Evolutionary conservation across 2,329 filamentous ascomycete species (phyloP), one percentile per base, ranked within the genome.

Genomic region (Chaetothyriales sp.): DNA sequence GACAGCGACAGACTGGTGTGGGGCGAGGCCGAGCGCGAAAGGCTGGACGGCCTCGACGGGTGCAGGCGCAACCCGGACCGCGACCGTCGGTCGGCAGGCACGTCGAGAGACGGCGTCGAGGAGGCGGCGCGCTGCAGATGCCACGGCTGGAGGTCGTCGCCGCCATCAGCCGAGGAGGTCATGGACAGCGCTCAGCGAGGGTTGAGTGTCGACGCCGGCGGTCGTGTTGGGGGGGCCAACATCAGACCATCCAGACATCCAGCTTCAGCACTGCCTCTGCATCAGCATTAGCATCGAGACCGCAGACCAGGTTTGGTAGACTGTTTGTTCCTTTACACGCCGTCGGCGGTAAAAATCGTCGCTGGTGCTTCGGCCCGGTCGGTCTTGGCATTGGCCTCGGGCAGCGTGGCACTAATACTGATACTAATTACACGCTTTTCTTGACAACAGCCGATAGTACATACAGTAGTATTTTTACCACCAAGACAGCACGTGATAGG

Each of bases 1-100:
- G 77, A 77, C 4, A 79, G 75, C 13, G 77, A 76, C 20, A 77
- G 72, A 15, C 33, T 74, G 44, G 78, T 78, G 52, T 77, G 77
- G 20, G 83, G 83, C 7, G 84, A 87, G 59, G 77, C 77, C 37
- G 83, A 79, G 55, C 83, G 77, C 46, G 83, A 86, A 18, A 77
- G 77, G 0, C 82, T 77, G 6, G 82, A 81, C n/a, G 82, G 33
- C 33, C 33, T 13, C 13, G 33, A 40, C 2, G 33, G 15, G 13
- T 10, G 8, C 33, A 40, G 33, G 33, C 33, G 8, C 33, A 40
- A 5, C 8, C 33, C 33, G 13, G 33, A 40, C 33, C 33, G 33
- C 33, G 33, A 15, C 10, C 2, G 1, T 15, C 15, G 10, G 33
- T 40, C 33, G 33, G 33, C 33, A 40, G 33, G 10, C 33, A 40